Evolutionary conservation across 768 basidiomycete species (phyloP), one percentile per base, ranked within the genome.

Genomic region (Crucibulum laeve): DNA sequence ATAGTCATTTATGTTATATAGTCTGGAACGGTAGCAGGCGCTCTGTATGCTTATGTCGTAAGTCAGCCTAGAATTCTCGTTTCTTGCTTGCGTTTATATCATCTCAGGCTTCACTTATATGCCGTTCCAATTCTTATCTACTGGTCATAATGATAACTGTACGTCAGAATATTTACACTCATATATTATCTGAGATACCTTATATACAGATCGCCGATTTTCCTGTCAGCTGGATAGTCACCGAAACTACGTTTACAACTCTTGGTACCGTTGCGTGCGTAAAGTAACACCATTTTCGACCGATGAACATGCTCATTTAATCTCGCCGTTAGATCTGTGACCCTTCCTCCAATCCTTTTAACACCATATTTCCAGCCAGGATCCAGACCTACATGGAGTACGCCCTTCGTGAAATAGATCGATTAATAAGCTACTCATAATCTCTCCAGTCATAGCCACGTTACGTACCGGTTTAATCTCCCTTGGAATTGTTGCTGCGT

Each of bases 251-350:
- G 2, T 52, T 71, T 17, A 57, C 65, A 14, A 67, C 70, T 2
- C 49, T 74, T 21, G 73, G 71, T 4, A 64, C 68, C 19, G 73
- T 74, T 37, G 64, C 65, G 73, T 75, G 40, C 49, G 67, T 58
- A 10, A 10, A 37, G 18, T n/a, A n/a, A 30, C 15, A n/a, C 25
- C 37, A 30, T 21, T 28, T 25, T 14, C 14, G 24, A 17, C 39
- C 15, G 28, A 32, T 32, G 28, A 10, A 32, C 11, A 32, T 4
- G 28, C 2, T 11, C 10, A 37, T 2, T 52, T 36, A 39, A 24
- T 33, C 19, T 14, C 42, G 22, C 28, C 22, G 17, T 40, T 26
- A 73, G 71, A n/a, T 62, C 67, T 23, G 54, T 76, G 14, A 70
- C 72, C 1, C 45, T 73, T n/a, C 70, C 73, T 13, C 68, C 73